Evolutionary conservation across 2,329 filamentous ascomycete species (phyloP), one percentile per base, ranked within the genome.

Genomic region (Pseudopyricularia cyperi): DNA sequence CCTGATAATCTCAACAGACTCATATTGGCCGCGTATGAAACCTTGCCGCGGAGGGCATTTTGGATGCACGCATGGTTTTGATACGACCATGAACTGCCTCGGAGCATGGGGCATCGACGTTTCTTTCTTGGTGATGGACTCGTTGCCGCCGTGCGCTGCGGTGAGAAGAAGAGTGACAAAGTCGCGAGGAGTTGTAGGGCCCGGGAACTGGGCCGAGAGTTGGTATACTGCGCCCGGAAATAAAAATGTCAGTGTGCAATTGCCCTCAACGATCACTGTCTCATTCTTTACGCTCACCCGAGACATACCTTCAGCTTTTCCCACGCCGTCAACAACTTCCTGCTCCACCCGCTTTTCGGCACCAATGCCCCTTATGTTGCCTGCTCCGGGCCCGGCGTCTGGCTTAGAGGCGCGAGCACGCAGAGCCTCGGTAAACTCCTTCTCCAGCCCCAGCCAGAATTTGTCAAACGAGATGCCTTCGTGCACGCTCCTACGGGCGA

Each of bases 1-100:
- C 49, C 90, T 76, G 53, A 96, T 90, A 57, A 95, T 75, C 66
- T 97, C 91, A 15, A 96, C 85, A 1, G 87, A 94, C 69, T 96
- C 90, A 60, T 96, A 97, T 56, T 83, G 76, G 3, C 90, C 91
- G 39, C 89, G 77, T 48, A 95, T 87, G 63, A 84, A 91, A 15
- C 87, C 87, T 54, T 78, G 69, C 9, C 84, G 75, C 12, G 76
- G 75, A 19, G 83, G 82, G 33, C 85, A 83, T 54, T 88, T 80
- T 0, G 83, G 81, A 63, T 96, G 89, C 19, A 76, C 67, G 60
- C 89, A 87, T 1, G 91, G 91, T 65, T 86, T 89, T 2, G 89
- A 95, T 3, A 96, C 79, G 52, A 96, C 78, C 75, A 95, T 88
- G 65, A 83, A 94, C 61, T 90, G 85, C 56, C 86, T 72, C 8